Evolutionary conservation across 164 flowering plant species (phyloP), one percentile per base, ranked within the genome.

Genomic region (Santalum album): DNA sequence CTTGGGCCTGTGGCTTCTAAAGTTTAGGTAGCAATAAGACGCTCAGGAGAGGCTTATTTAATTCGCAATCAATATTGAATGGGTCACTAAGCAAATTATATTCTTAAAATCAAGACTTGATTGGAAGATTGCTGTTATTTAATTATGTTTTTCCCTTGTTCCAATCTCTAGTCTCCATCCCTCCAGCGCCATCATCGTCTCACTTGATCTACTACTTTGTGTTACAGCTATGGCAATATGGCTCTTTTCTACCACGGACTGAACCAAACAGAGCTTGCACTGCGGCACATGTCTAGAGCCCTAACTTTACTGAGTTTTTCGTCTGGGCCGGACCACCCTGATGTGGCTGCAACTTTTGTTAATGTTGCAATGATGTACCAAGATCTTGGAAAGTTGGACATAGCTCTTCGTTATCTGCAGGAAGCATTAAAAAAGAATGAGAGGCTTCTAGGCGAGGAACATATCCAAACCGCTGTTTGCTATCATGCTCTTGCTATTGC

Each of bases 341-440:
- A 94, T 72, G 97, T 87, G 20, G 99, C 99, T 71, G 95, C 97
- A 26, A 94, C 99, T 29, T 94, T 79, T 58, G 90, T 89, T 53
- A 94, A 94, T 74, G 95, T 94, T 39, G 97, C 99, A 39, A 94
- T 90, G 99, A 90, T 94, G 99, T 90, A 85, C 61, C 99, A 94
- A 74, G 99, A 94, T 58, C 81, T 84, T 42, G 95, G 92, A 54
- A 90, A 82, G 73, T 85, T 83, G 96, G 65, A 82, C 63, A 78
- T 79, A 32, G 97, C 97, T 54, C 82, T 94, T 65, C 86, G 99
- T 17, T 94, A 94, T 80, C 68, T 94, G 76, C 99, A 94, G 70
- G 97, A 94, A 65, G 99, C 99, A 29, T 73, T 94, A 77, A 90
- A 80, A 59, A 94, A 90, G 79, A 94, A 90, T 67, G 97, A 85